Evolutionary conservation across 805 yeast species (phyloP).

Genomic region (Blastobotrys robertii): DNA sequence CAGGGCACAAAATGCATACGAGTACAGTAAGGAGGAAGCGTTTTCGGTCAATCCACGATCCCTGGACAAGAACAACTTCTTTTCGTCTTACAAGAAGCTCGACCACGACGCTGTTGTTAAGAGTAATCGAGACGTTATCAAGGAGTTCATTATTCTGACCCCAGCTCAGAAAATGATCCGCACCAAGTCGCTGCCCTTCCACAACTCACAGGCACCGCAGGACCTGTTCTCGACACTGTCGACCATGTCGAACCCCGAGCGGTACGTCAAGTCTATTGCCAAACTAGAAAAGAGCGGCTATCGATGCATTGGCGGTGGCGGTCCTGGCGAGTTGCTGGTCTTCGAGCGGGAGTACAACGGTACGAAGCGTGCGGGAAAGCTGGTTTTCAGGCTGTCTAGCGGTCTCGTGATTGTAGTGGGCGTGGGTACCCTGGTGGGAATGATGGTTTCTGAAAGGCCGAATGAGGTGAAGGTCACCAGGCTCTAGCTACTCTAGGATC

Average conservation of each 20-base stretch:
- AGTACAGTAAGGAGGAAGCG: conserved; percentile 36
- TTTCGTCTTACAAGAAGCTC: conserved; percentile 24
- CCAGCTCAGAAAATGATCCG: conserved; percentile 14
- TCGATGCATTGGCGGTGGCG: conserved; percentile 47
- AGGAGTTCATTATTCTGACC: conserved; percentile 18
- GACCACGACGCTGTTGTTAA: not conserved
- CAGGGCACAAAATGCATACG: conserved; percentile 42
- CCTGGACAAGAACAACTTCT: conserved; percentile 32
- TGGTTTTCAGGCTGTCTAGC: conserved; percentile 5
- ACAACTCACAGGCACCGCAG: conserved; percentile 8
- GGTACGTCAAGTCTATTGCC: conserved; percentile 27
- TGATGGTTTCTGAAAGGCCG: too few species aligned
- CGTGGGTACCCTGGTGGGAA: not conserved
- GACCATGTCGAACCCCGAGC: conserved; percentile 13
- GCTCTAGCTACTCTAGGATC: too few species aligned
- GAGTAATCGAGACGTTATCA: not conserved
- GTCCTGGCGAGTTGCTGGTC: conserved; percentile 30
- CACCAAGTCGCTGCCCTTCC: conserved; percentile 14
- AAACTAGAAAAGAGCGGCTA: conserved; percentile 39
- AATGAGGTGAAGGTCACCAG: too few species aligned
- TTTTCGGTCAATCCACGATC: conserved; percentile 29
- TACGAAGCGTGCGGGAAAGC: conserved; percentile 7
- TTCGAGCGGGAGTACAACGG: conserved; percentile 29
- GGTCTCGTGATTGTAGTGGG: conserved; percentile 2
- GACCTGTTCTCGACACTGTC: conserved; percentile 17